Conservation (phyloP, 2,329 filamentous ascomycete genomes). For the Clarireedia paspali region DNA sequence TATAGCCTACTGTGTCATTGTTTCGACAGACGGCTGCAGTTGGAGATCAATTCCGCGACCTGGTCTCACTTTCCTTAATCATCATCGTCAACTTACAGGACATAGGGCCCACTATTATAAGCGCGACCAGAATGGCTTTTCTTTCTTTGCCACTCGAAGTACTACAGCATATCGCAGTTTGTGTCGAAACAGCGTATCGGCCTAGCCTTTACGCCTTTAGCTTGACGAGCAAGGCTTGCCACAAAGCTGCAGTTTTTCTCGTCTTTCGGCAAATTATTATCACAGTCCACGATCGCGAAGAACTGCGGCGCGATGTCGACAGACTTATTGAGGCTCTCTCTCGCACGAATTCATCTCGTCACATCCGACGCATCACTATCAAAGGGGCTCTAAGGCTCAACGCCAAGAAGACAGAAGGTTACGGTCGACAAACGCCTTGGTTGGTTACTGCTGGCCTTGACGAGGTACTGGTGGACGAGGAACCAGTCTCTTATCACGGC, state of each 20-base stretch:
- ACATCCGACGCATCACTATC: conserved; percentile 10
- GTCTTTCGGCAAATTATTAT: not conserved
- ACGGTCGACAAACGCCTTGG: not conserved
- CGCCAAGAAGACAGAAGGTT: not conserved
- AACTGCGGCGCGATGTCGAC: not conserved
- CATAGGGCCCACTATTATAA: not conserved
- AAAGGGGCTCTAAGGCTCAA: conserved; percentile 9
- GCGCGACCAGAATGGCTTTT: not conserved
- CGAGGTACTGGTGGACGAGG: conserved; percentile 8
- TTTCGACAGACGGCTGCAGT: not conserved
- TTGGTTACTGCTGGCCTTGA: not conserved
- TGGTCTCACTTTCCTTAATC: not conserved
- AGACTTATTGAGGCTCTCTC: not conserved
- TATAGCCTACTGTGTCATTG: not conserved
- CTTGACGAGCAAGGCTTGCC: not conserved
- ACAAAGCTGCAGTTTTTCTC: not conserved
- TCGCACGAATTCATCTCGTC: not conserved
- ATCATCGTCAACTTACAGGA: not conserved
- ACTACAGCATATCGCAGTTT: not conserved
- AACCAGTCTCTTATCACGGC: not conserved
- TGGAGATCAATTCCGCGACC: not conserved
- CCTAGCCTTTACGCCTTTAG: not conserved
- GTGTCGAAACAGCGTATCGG: not conserved
- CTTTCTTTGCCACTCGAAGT: not conserved
- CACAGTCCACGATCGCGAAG: not conserved